Percentiles rank a stretch among this genome's conserved stretches.
Conservation (phyloP, 192 early-diverging fungal species). For the Phycomyces blakesleeanus region DNA sequence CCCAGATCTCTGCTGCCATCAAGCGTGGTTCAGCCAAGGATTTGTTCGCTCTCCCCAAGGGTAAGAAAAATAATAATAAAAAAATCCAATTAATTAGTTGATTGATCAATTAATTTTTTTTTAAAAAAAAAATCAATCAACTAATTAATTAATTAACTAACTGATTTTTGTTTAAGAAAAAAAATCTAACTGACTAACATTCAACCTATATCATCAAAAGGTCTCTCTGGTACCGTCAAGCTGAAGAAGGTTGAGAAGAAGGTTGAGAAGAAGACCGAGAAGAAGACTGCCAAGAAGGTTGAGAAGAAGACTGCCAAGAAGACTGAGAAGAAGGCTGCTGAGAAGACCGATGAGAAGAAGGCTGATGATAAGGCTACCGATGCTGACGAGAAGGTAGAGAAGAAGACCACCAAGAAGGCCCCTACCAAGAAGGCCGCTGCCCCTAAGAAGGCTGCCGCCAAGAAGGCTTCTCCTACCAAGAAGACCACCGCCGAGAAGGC, state of each 20-base stretch:
- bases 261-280: constrained; percentile 44
- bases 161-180: no score
- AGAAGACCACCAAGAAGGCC: constrained; percentile 53
- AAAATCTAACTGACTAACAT: no score
- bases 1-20: constrained; percentile 60
- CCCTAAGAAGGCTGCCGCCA: constrained; percentile 40
- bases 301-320: constrained; percentile 33
- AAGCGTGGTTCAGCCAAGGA: constrained; percentile 61
- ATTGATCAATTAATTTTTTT: no score
- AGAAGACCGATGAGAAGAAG: constrained; percentile 22
- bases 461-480: constrained; percentile 39
- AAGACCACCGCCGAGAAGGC: constrained; percentile 46
- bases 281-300: constrained; percentile 43
- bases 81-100: no score
- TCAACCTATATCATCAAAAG: constrained; percentile 6
- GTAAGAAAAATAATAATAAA: constrained; percentile 23
- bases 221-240: constrained; percentile 63
- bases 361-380: no score
- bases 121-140: no score
- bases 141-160: no score
- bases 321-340: constrained; percentile 37
- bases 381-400: constrained; percentile 33
- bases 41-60: constrained; percentile 64
- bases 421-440: constrained; percentile 22
- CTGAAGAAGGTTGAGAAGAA: constrained; percentile 56